A percentile compares a stretch with the other conserved stretches of the same genome.
These are phyloP conservation scores for Lumnitzera racemosa DNA, from an alignment of 345 rosid species.

Conservation along the genomic window DNA sequence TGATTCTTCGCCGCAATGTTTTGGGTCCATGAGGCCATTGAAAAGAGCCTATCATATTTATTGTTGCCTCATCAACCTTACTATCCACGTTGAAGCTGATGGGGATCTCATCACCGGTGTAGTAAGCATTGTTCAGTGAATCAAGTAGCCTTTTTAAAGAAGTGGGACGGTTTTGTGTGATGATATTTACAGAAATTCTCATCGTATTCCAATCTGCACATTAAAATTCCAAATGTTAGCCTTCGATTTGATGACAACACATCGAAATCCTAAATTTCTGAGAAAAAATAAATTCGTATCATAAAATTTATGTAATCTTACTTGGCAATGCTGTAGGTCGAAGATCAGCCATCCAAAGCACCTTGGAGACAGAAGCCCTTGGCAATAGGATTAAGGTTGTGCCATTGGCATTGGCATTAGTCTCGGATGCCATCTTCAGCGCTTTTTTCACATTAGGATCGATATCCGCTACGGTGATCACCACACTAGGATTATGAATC, in stretches of 20 bases:
- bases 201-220: conserved; percentile 91
- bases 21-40: conserved; percentile 93
- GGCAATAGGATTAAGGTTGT: conserved; percentile 65
- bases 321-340: conserved; percentile 91
- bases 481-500: conserved; percentile 87
- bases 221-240: not conserved
- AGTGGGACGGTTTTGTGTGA: conserved; percentile 72
- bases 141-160: conserved; percentile 71
- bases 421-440: conserved; percentile 76
- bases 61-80: conserved; percentile 84
- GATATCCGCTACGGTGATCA: conserved; percentile 68
- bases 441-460: conserved; percentile 81
- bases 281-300: too few species aligned
- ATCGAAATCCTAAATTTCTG: too few species aligned
- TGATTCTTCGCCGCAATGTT: conserved; percentile 82
- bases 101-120: conserved; percentile 72
- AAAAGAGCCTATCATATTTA: conserved; percentile 59
- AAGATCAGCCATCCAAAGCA: conserved; percentile 97
- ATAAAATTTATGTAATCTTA: conserved; percentile 26
- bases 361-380: conserved; percentile 62
- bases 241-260: too few species aligned
- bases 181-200: conserved; percentile 80
- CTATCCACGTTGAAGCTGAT: conserved; percentile 95
- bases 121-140: conserved; percentile 72
- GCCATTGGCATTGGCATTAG: conserved; percentile 27